These are phyloP conservation scores for Zygotorulaspora mrakii DNA, from an alignment of 1,139 yeast genomes.

Conservation along the genomic window DNA sequence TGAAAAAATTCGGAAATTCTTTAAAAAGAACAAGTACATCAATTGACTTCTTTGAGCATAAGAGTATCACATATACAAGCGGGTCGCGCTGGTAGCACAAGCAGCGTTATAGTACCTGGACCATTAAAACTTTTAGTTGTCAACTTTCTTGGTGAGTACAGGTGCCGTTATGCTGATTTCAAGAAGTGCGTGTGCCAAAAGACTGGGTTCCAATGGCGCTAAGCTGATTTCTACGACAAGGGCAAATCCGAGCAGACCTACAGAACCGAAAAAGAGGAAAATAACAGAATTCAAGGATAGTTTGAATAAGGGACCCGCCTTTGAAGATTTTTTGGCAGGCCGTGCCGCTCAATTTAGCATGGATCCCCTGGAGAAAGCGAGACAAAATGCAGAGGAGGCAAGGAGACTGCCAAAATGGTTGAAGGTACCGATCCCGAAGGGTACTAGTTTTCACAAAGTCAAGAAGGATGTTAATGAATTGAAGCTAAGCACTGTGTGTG, in stretches of 20 bases:
- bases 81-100: no score
- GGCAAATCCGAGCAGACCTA: slow-evolving; percentile 14
- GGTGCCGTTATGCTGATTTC: neutral
- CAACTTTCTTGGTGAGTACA: no score
- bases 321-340: slow-evolving; percentile 84
- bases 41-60: slow-evolving; percentile 1
- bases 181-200: neutral
- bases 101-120: no score
- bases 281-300: slow-evolving; percentile 65
- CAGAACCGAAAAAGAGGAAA: slow-evolving; percentile 41
- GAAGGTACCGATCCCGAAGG: slow-evolving; percentile 93
- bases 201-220: slow-evolving; percentile 2
- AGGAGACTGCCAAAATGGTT: slow-evolving; percentile 79
- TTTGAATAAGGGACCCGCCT: slow-evolving; percentile 83
- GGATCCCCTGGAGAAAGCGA: slow-evolving; percentile 70
- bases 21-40: neutral
- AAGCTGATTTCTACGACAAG: slow-evolving; percentile 16
- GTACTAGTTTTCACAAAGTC: slow-evolving; percentile 71
- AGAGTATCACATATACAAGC: neutral
- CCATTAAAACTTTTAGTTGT: no score
- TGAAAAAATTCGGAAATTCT: no score
- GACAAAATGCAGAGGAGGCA: slow-evolving; percentile 41
- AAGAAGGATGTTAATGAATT: slow-evolving; percentile 85
- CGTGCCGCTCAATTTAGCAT: slow-evolving; percentile 61
- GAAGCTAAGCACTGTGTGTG: slow-evolving; percentile 92